Percentiles rank a stretch among this genome's conserved stretches.
Evolutionary conservation across 108 stramenopile genomes (phyloP).

Genomic region (Skeletonema menzelii): DNA sequence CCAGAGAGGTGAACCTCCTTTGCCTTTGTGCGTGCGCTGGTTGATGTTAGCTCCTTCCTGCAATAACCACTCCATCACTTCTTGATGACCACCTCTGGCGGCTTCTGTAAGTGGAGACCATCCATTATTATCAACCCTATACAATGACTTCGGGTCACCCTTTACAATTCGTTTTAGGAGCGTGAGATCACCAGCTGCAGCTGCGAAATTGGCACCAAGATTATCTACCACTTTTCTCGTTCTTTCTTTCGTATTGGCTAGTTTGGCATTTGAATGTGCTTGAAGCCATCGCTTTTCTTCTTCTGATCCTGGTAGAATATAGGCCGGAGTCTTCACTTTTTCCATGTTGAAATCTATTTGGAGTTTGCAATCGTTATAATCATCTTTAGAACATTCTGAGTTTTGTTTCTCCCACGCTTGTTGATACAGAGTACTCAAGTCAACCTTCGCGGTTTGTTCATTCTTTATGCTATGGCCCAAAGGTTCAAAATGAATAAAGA

Average conservation of each 20-base stretch:
- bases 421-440: conserved; percentile 22
- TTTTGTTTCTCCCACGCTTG: conserved; percentile 34
- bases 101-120: conserved; percentile 88
- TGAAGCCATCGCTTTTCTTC: conserved; percentile 34
- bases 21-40: conserved; percentile 60
- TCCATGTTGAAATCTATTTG: conserved; percentile 31
- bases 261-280: conserved; percentile 28
- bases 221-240: conserved; percentile 7
- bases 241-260: conserved; percentile 9
- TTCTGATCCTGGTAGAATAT: conserved; percentile 30
- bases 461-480: conserved; percentile 48
- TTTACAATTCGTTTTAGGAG: conserved; percentile 47
- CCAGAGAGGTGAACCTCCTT: conserved; percentile 67
- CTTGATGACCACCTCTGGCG: conserved; percentile 66
- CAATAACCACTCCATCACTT: conserved; percentile 58
- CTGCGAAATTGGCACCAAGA: conserved; percentile 56
- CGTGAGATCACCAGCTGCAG: conserved; percentile 54
- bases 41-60: conserved; percentile 53
- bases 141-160: conserved; percentile 43
- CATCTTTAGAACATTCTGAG: conserved; percentile 4
- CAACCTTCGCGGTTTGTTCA: conserved; percentile 1
- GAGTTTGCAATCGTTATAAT: conserved; percentile 10
- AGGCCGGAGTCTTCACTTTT: conserved; percentile 10
- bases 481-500: conserved; percentile 94
- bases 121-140: conserved; percentile 69